Percentiles rank a stretch among this genome's conserved stretches.
Evolutionary conservation across 192 early-diverging fungal genomes (phyloP).

Genomic region (Spizellomyces punctatus): DNA sequence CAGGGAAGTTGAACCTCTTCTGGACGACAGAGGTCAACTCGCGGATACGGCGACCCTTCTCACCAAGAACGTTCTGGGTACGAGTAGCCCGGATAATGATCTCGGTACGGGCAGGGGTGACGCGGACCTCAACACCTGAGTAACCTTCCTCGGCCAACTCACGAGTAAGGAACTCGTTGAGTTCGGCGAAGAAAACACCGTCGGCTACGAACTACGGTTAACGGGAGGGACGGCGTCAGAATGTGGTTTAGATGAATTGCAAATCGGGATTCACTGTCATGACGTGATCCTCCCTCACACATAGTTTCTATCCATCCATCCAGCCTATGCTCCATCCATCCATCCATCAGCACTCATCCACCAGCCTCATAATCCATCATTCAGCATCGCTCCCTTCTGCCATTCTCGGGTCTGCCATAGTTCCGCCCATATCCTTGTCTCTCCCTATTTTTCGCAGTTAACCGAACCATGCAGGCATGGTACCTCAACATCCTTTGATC

Average conservation of each 20-base stretch:
- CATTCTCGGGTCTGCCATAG: no score
- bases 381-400: no score
- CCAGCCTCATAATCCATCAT: background rate
- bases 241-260: background rate
- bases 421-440: no score
- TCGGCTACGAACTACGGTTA: conserved; percentile 92
- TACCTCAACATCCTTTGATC: no score
- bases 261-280: background rate
- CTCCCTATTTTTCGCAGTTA: no score
- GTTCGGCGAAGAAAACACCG: conserved; percentile 99
- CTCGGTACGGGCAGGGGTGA: conserved; percentile 98
- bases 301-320: background rate
- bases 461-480: no score
- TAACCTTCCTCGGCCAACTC: conserved; percentile 97
- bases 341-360: background rate
- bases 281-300: background rate
- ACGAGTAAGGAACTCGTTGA: conserved; percentile 99
- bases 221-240: background rate
- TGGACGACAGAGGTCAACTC: conserved; percentile 97
- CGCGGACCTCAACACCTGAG: conserved; percentile 99
- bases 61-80: conserved; percentile 97
- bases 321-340: conserved; percentile 12
- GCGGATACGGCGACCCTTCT: conserved; percentile 98
- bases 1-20: conserved; percentile 99
- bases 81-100: conserved; percentile 99